Conservation (phyloP, 1,284 basidiomycete genomes). For the Bjerkandera adusta region DNA sequence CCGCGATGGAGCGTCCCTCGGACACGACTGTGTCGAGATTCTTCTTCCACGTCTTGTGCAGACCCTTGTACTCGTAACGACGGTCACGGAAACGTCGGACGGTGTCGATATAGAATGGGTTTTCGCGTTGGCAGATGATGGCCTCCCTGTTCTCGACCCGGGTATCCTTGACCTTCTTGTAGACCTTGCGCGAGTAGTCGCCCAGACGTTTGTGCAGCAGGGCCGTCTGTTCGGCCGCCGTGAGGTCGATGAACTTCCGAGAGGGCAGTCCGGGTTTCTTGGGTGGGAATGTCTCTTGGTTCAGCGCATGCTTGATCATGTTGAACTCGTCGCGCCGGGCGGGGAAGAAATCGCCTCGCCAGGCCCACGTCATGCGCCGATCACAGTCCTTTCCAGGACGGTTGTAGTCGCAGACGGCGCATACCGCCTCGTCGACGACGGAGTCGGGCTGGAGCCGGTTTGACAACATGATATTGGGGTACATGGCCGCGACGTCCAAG, state of each 20-base stretch:
- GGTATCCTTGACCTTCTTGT: slow-evolving; percentile 99
- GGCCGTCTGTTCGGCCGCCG: slow-evolving; percentile 86
- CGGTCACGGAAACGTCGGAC: slow-evolving; percentile 97
- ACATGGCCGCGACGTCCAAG: slow-evolving; percentile 99
- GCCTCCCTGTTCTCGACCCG: slow-evolving; percentile 93
- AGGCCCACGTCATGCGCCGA: slow-evolving; percentile 95
- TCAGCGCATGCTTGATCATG: slow-evolving; percentile 97
- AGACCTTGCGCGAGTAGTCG: slow-evolving; percentile 98
- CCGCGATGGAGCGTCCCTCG: slow-evolving; percentile 73
- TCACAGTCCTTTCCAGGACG: slow-evolving; percentile 96
- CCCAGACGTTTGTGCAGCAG: slow-evolving; percentile 96
- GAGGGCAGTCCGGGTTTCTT: slow-evolving; percentile 72
- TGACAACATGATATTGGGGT: slow-evolving; percentile 99
- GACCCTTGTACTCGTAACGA: slow-evolving; percentile 98
- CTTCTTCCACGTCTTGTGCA: slow-evolving; percentile 99
- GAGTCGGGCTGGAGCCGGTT: slow-evolving; percentile 99
- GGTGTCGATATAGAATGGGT: slow-evolving; percentile 99
- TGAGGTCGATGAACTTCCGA: slow-evolving; percentile 84
- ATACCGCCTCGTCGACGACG: slow-evolving; percentile 94
- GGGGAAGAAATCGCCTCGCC: slow-evolving; percentile 99
- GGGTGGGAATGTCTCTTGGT: slow-evolving; percentile 91
- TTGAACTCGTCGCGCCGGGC: slow-evolving; percentile 98
- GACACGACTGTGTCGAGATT: slow-evolving; percentile 80
- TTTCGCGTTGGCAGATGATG: slow-evolving; percentile 97
- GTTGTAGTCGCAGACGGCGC: slow-evolving; percentile 99